Evolutionary conservation across 331 rosid species (phyloP).

Genomic region (Prunus yedoensis): DNA sequence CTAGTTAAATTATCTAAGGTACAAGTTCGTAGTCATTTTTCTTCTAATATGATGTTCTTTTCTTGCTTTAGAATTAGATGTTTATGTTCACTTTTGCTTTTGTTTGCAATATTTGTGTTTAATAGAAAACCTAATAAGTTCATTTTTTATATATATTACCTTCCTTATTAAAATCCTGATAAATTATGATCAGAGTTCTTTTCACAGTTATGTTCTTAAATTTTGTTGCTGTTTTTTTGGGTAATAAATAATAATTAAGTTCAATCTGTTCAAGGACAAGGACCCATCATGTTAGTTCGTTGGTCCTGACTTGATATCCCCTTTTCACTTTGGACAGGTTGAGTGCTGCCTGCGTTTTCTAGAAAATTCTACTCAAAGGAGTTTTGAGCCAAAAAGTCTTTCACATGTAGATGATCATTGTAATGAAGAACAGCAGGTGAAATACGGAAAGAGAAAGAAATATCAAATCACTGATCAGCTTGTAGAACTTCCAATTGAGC

Average conservation of each 20-base stretch:
- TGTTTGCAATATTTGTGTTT: slow-evolving; percentile 1
- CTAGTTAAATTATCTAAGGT: not conserved
- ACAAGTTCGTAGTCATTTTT: not conserved
- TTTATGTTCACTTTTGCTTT: not conserved
- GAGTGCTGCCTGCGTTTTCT: slow-evolving; percentile 69
- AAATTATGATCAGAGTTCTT: not conserved
- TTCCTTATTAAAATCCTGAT: not conserved
- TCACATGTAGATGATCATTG: slow-evolving; percentile 42
- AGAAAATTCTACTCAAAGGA: slow-evolving; percentile 38
- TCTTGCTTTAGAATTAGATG: not conserved
- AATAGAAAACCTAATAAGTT: not conserved
- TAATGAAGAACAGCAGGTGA: slow-evolving; percentile 46
- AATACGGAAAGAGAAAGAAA: slow-evolving; percentile 52
- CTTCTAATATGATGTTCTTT: not conserved
- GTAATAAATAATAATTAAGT: slow-evolving; percentile 1
- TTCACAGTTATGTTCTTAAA: not conserved
- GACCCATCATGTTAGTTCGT: slow-evolving; percentile 1
- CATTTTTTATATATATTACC: not conserved
- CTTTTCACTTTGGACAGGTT: slow-evolving; percentile 45
- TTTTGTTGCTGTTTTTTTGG: not conserved
- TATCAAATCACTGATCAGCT: slow-evolving; percentile 61
- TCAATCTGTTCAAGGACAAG: not conserved
- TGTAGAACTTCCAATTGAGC: slow-evolving; percentile 83
- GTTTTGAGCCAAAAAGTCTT: slow-evolving; percentile 42
- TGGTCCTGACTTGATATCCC: slow-evolving; percentile 19